A percentile compares a stretch with the other conserved stretches of the same genome.
phyloP scores from a whole-genome alignment of 768 basidiomycete species.

The Boletus subparvulus region DNA sequence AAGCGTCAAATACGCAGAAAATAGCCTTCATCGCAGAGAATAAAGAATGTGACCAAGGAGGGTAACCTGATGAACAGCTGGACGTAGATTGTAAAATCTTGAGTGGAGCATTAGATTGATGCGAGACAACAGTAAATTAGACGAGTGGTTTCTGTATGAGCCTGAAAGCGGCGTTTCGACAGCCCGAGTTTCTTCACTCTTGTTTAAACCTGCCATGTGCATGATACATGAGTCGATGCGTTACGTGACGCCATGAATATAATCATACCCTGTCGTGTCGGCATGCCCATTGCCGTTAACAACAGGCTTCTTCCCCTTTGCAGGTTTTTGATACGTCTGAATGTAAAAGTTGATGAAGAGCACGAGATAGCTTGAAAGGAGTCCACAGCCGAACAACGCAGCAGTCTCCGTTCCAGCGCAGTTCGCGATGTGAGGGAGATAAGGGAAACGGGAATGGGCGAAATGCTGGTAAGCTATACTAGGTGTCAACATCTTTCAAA shows the following conservation, averaged over 20 bases:
- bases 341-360: constrained; percentile 97
- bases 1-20: constrained; percentile 10
- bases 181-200: constrained; percentile 25
- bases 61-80: constrained; percentile 13
- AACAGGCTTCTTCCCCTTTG: constrained; percentile 31
- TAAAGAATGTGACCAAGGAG: constrained; percentile 11
- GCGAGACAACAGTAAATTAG: constrained; percentile 14
- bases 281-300: constrained; percentile 49
- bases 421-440: constrained; percentile 69
- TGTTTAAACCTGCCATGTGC: constrained; percentile 32
- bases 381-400: constrained; percentile 83
- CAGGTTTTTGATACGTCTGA: constrained; percentile 75
- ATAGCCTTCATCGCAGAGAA: constrained; percentile 16
- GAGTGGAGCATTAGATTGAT: constrained; percentile 5
- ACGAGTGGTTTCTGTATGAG: constrained; percentile 4
- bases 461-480: constrained; percentile 77
- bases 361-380: constrained; percentile 87
- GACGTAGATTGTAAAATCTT: constrained; percentile 13
- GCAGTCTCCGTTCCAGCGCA: constrained; percentile 90
- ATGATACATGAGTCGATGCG: neutral
- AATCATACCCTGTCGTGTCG: constrained; percentile 34
- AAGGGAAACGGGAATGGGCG: constrained; percentile 56
- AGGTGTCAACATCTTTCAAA: constrained; percentile 8
- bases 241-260: neutral
- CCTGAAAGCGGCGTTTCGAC: neutral